Evolutionary conservation across 106 monocot species (phyloP).

Genomic region (Amphibolis antarctica): DNA sequence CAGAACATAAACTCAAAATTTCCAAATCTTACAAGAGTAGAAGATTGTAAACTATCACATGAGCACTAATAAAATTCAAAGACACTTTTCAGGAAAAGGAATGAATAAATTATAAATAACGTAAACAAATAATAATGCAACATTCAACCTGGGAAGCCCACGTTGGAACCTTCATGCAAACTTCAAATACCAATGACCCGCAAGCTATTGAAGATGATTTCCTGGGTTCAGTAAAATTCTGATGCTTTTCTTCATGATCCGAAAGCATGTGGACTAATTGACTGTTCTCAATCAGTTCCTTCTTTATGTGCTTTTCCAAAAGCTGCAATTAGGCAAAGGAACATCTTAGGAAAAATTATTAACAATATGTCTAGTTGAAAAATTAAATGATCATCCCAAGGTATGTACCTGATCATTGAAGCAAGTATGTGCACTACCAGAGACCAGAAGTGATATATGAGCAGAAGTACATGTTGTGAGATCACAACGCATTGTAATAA

Average conservation of each 20-base stretch:
- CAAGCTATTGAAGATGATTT: slow-evolving; percentile 57
- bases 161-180: slow-evolving; percentile 60
- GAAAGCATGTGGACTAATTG: slow-evolving; percentile 43
- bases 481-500: slow-evolving; percentile 93
- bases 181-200: slow-evolving; percentile 71
- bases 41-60: too few species aligned
- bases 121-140: not conserved
- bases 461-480: slow-evolving; percentile 73
- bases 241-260: slow-evolving; percentile 24
- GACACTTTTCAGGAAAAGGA: too few species aligned
- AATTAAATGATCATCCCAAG: slow-evolving; percentile 1
- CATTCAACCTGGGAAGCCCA: slow-evolving; percentile 79
- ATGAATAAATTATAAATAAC: too few species aligned
- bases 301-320: slow-evolving; percentile 73
- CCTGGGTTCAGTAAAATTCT: slow-evolving; percentile 28
- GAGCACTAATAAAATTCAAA: too few species aligned
- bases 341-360: not conserved
- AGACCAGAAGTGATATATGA: slow-evolving; percentile 78
- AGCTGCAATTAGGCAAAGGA: slow-evolving; percentile 30
- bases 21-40: too few species aligned
- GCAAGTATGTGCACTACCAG: slow-evolving; percentile 85
- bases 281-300: slow-evolving; percentile 69
- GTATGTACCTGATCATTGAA: slow-evolving; percentile 71
- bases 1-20: too few species aligned
- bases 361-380: not conserved